Percentiles rank a stretch among this genome's conserved stretches.
phyloP scores from a whole-genome alignment of 2,329 filamentous ascomycete genomes.

The Paecilomyces formosus region DNA sequence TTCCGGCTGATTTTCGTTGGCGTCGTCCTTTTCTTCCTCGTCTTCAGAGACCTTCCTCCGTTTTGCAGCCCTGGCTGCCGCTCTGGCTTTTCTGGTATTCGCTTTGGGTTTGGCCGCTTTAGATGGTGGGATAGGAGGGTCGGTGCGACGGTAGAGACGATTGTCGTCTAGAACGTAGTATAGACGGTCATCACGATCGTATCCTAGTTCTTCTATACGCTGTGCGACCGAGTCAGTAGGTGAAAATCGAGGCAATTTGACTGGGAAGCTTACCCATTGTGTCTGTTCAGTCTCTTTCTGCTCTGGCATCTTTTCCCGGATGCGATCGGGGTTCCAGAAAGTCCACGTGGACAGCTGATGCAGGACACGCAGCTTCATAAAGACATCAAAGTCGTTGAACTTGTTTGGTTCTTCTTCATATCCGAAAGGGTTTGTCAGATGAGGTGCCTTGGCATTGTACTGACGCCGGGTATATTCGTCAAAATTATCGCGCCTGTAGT shows the following conservation, averaged over 20 bases:
- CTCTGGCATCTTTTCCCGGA: conserved; percentile 80
- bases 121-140: conserved; percentile 55
- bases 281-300: conserved; percentile 74
- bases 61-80: conserved; percentile 61
- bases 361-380: conserved; percentile 69
- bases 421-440: conserved; percentile 73
- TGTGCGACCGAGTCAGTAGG: conserved; percentile 16
- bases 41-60: conserved; percentile 52
- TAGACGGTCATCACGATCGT: conserved; percentile 76
- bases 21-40: conserved; percentile 30
- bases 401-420: conserved; percentile 62
- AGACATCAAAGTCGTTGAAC: conserved; percentile 76
- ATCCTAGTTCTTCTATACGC: conserved; percentile 53
- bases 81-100: conserved; percentile 59
- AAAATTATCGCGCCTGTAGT: conserved; percentile 68
- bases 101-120: conserved; percentile 54
- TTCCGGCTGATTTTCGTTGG: conserved; percentile 36
- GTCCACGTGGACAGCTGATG: conserved; percentile 88
- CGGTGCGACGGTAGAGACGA: conserved; percentile 80
- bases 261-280: conserved; percentile 59
- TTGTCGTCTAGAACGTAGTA: conserved; percentile 95
- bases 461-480: conserved; percentile 90
- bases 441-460: conserved; percentile 71
- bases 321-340: conserved; percentile 76
- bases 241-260: neutral